Evolutionary conservation across 1,284 basidiomycete genomes (phyloP).

Genomic region (Sanghuangporus weigelae): DNA sequence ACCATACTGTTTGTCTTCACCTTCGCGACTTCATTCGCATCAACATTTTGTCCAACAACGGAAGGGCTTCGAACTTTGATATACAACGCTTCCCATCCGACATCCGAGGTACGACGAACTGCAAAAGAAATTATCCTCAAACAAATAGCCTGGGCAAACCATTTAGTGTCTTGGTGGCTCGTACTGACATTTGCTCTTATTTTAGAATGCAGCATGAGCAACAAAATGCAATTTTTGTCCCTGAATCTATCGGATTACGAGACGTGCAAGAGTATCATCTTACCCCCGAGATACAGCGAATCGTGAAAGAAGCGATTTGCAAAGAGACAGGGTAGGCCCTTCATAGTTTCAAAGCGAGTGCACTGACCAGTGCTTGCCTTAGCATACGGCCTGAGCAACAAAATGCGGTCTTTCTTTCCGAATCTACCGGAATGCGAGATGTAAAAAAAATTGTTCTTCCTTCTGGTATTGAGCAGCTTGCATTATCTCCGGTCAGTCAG

Average conservation of each 20-base stretch:
- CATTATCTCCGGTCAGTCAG: neutral
- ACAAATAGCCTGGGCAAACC: no score
- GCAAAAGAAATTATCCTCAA: neutral
- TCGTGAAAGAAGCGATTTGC: neutral
- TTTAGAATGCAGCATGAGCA: neutral
- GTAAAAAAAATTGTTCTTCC: neutral
- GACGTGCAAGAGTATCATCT: neutral
- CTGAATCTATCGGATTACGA: neutral
- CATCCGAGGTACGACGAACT: neutral
- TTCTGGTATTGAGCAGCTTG: neutral
- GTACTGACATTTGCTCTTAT: neutral
- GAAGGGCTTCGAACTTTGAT: neutral
- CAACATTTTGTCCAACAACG: neutral
- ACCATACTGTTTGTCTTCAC: no score
- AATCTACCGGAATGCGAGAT: neutral
- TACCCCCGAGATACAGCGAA: neutral
- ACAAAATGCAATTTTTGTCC: neutral
- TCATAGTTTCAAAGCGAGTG: neutral
- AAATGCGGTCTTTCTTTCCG: neutral
- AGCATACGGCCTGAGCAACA: neutral
- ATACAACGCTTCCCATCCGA: neutral
- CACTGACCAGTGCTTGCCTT: neutral
- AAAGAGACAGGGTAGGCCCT: neutral
- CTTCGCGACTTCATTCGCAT: no score
- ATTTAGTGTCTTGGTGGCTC: neutral